Evolutionary conservation across 192 early-diverging fungal species (phyloP).

Genomic region (Rhizophagus prolifer): DNA sequence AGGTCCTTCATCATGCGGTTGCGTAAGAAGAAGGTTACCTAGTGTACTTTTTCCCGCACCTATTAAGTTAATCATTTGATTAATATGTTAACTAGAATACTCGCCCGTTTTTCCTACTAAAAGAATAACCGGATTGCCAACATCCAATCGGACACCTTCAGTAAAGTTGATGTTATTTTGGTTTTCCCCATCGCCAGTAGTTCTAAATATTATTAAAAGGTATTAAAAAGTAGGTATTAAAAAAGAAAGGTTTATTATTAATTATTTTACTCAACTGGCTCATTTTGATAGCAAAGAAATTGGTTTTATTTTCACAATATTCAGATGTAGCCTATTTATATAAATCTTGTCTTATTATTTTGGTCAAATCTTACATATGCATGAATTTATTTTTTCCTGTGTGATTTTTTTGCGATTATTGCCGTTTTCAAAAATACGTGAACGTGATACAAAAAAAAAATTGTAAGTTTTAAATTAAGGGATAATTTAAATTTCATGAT

Average conservation of each 20-base stretch:
- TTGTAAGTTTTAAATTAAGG: too few species aligned
- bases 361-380: too few species aligned
- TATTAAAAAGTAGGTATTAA: too few species aligned
- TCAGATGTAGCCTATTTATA: neutral
- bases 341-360: neutral
- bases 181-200: too few species aligned
- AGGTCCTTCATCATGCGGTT: neutral
- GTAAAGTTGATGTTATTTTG: neutral
- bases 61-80: neutral
- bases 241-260: too few species aligned
- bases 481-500: too few species aligned
- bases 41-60: conserved; percentile 26
- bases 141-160: neutral
- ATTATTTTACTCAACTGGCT: conserved; percentile 22
- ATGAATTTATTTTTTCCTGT: too few species aligned
- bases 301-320: too few species aligned
- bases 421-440: too few species aligned
- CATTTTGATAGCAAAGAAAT: neutral
- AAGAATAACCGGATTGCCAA: conserved; percentile 3
- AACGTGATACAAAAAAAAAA: too few species aligned
- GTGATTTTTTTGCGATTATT: too few species aligned
- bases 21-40: neutral
- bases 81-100: neutral
- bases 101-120: conserved; percentile 19
- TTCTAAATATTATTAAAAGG: too few species aligned